Evolutionary conservation across 108 stramenopile genomes (phyloP).

Genomic region (Mayamaea pseudoterrestris): DNA sequence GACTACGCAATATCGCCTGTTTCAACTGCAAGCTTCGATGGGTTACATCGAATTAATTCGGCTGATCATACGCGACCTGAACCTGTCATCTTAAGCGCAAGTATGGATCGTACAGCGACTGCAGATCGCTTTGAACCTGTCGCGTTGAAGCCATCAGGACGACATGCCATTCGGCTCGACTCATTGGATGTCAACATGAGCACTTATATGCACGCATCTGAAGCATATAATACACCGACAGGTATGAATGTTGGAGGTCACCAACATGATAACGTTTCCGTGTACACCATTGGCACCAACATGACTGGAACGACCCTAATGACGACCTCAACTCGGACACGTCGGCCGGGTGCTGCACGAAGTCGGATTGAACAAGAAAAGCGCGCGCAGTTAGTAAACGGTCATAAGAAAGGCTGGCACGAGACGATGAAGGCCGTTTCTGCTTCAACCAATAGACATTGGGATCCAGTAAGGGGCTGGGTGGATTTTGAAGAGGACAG

Average conservation of each 20-base stretch:
- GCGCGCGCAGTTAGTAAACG: conserved; percentile 11
- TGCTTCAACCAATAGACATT: conserved; percentile 28
- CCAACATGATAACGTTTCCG: conserved; percentile 19
- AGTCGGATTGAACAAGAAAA: conserved; percentile 32
- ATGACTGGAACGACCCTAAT: conserved; percentile 21
- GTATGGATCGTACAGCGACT: too few relatives aligned
- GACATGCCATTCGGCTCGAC: too few relatives aligned
- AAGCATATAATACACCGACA: conserved; percentile 10
- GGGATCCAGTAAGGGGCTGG: conserved; percentile 65
- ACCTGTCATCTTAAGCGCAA: too few relatives aligned
- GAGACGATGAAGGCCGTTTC: conserved; percentile 57
- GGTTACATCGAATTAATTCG: too few relatives aligned
- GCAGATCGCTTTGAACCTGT: too few relatives aligned
- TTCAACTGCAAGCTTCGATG: too few relatives aligned
- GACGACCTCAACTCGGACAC: conserved; percentile 25
- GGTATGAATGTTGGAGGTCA: not conserved
- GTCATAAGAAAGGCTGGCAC: conserved; percentile 51
- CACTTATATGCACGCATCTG: conserved; percentile 25
- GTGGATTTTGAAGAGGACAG: too few relatives aligned
- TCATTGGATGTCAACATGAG: conserved; percentile 22
- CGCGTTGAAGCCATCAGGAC: too few relatives aligned
- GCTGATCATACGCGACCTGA: too few relatives aligned
- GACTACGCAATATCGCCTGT: too few relatives aligned
- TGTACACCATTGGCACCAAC: conserved; percentile 22
- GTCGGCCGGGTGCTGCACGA: conserved; percentile 62